Base-by-base conservation (phyloP, 768 basidiomycete genomes). In the Tubosaeta sp. region DNA sequence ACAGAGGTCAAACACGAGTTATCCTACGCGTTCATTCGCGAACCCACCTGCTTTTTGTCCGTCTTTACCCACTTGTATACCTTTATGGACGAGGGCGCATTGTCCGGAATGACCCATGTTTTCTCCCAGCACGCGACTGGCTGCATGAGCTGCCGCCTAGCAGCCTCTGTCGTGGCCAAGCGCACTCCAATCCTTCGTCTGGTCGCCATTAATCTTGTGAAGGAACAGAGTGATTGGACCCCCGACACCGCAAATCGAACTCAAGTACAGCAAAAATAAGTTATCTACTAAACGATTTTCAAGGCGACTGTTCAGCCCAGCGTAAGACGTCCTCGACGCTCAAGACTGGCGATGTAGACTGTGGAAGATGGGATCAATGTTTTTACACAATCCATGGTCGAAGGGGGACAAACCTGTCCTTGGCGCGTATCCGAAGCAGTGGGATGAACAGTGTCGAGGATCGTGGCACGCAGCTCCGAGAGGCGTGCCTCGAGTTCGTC, bases 111-210 rank as follows among this genome's bases (percentile, higher is more conserved):
- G 11, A 79, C 73, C 87, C 87, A 88, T 31, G 76, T 73, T 69
- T 85, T 87, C 69, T 91, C 88, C 90, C 89, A 93, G 56, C 84
- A 87, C 24, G 77, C 80, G n/a, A 91, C 90, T 7, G 90, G 90
- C 61, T 88, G 87, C 86, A 91, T 90, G n/a, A 90, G 74, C 67
- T 89, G 86, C 52, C 88, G 79, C 34, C 88, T 78, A 30, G 88
- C 87, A 42, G 87, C 86, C 66, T 91, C 88, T 3, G 87, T 86
- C 44, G 84, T 85, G 43, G 86, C 84, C 21, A 76, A 75, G 61
- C 83, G 87, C 54, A 90, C 82, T 6, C 88, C 88, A 45, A 90
- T 86, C 65, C 86, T 82, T 58, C 87, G 76, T 68, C 81, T 77
- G 27, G 84, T 86, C 41, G 87, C 73, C 88, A 90, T 88, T 21